Base-by-base conservation (phyloP, 148 eudicot species). In the Vaccinium vitisidaea region DNA sequence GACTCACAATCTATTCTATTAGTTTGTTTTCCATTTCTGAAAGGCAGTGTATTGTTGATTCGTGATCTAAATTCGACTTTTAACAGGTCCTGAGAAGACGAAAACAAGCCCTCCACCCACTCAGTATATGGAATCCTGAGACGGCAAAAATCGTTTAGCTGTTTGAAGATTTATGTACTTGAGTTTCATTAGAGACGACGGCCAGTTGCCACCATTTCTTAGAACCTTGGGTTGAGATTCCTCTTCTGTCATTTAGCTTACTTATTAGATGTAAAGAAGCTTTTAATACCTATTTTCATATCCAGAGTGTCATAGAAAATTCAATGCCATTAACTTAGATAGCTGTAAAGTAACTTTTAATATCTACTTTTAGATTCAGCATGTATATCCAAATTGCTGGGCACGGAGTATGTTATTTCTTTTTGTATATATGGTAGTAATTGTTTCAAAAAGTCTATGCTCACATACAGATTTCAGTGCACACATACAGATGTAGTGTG, bases 81-180 rank as follows among this genome's bases (percentile, higher is more conserved):
- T 86, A 86, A 86, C 91, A 95, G 98, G 94, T 88, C 84, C 86
- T 15, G 91, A 83, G 75, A 92, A 86, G 91, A 94, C 98, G 7
- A 90, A 88, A 77, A 92, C 89, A 83, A 91, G 85, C 69, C 94
- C 96, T 48, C 98, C 98, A 59, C 80, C 92, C 49, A 83, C 87
- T 73, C 98, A 95, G 84, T 89, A 88, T 88, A 95, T 95, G 95
- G 98, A 95, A 88, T 88, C 89, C 80, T 92, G 87, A 23, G 75
- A 30, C 58, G 6, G 43, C 63, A 63, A 27, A 74, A 53, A 23
- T 52, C 53, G 63, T 59, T 70, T 63, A 43, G 81, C 25, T 46
- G 50, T 30, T 27, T 27, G 15, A 79, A 86, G 80, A 46, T 80
- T 77, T 5, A 18, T 46, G 71, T 82, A 27, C 67, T 53, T 25